Evolutionary conservation across 768 basidiomycete genomes (phyloP), one percentile per base, ranked within the genome.

Genomic region (Exidia glandulosa): DNA sequence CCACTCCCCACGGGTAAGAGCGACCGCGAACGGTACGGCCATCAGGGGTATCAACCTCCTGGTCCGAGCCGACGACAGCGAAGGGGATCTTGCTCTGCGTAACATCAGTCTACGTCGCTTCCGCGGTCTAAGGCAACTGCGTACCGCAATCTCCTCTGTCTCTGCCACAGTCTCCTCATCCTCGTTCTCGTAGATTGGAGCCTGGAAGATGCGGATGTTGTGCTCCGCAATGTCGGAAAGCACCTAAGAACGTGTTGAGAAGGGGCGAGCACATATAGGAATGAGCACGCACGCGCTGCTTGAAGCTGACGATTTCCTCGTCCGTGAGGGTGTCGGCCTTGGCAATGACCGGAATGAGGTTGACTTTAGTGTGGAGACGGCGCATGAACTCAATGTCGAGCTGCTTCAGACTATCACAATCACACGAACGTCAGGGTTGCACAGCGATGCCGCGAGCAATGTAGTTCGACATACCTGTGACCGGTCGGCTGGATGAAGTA

Each of bases 331-430:
- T 98, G 71, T 99, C 96, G 9, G 93, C 86, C 77, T 99, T 99
- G 62, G 96, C 96, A 67, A 99, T 98, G 70, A 99, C 84, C 60
- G 96, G 96, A 66, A 99, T 98, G 66, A 99, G 78, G 77, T 99
- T 99, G 76, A 99, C 96, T 73, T 90, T 92, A 65, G 88, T 93
- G 74, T 97, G 94, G 41, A 99, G 83, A 66, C 94, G 82, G 64
- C 93, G 87, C 96, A 99, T 98, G 75, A 97, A 96, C 73, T 98
- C 96, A 62, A 99, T 90, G 73, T 99, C 96, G 68, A 99, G 88
- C 63, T 94, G 94, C 76, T 97, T 97, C 68, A 99, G 80, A 12
- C 94, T 97, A 65, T n/a, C n/a, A n/a, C n/a, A 6, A 29, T 50
- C 55, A 13, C n/a, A 36, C 55, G 34, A 36, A 47, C 58, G 41